A percentile compares a stretch with the other conserved stretches of the same genome.
These are phyloP conservation scores for Citrus cavaleriei DNA, from an alignment of 345 rosid species.

Conservation along the genomic window DNA sequence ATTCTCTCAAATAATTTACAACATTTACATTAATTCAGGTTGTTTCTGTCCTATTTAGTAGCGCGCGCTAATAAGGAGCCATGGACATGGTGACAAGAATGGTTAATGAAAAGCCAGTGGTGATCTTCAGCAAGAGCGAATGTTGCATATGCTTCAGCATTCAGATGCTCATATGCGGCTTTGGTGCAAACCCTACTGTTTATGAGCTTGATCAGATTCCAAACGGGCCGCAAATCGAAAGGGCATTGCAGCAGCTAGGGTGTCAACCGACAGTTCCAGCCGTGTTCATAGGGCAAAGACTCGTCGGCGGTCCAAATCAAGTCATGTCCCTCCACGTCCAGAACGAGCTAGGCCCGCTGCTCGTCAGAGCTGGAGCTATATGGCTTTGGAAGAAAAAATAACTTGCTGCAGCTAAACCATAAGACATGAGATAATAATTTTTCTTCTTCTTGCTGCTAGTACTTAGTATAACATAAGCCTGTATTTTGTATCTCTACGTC, in stretches of 20 bases:
- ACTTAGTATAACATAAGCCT: too few species aligned
- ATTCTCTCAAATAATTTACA: neutral
- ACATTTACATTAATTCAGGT: neutral
- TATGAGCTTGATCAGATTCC: constrained; percentile 68
- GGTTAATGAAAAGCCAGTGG: constrained; percentile 73
- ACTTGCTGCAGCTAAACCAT: neutral
- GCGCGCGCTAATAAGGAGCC: neutral
- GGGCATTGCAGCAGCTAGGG: constrained; percentile 57
- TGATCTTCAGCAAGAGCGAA: constrained; percentile 80
- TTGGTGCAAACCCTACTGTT: constrained; percentile 67
- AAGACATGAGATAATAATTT: neutral
- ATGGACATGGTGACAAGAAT: constrained; percentile 44
- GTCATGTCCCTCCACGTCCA: constrained; percentile 65
- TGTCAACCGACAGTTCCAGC: constrained; percentile 62
- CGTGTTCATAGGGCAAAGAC: constrained; percentile 72
- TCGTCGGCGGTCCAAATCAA: constrained; percentile 75
- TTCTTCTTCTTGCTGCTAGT: too few species aligned
- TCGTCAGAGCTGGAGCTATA: constrained; percentile 75
- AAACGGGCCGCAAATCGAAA: constrained; percentile 54
- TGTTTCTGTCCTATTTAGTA: too few species aligned
- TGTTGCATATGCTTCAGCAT: constrained; percentile 77
- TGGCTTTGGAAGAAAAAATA: constrained; percentile 47
- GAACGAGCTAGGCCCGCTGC: constrained; percentile 62
- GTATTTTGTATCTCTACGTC: neutral
- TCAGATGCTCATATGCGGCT: constrained; percentile 55